A percentile compares a stretch with the other conserved stretches of the same genome.
Conservation (phyloP, 805 yeast genomes). For the Lipomyces oligophaga region DNA sequence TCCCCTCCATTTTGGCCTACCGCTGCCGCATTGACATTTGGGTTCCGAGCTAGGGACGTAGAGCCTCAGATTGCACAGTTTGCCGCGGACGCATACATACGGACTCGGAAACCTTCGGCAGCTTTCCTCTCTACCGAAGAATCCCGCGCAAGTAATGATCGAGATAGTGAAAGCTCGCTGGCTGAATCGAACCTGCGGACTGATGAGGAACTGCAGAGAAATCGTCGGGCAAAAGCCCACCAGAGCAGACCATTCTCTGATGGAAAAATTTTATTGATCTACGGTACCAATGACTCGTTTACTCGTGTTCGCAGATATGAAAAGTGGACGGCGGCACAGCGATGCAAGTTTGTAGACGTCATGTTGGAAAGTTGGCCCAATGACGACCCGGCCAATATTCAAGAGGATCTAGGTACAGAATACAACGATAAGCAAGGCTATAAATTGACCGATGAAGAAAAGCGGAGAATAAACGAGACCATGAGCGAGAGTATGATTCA, state of each 20-base stretch:
- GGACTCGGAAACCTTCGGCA: not conserved
- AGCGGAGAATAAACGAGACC: no score
- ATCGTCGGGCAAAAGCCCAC: not conserved
- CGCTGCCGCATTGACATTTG: constrained; percentile 8
- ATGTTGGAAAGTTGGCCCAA: no score
- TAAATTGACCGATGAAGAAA: no score
- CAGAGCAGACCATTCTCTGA: no score
- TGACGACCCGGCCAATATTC: no score
- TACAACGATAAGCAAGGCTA: no score
- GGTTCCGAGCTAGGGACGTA: constrained; percentile 6
- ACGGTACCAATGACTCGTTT: constrained; percentile 19
- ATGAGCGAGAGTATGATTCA: not conserved
- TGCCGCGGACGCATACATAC: constrained; percentile 1
- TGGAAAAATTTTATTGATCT: constrained; percentile 16
- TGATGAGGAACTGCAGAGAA: not conserved
- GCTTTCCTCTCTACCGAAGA: not conserved
- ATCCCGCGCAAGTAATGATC: not conserved
- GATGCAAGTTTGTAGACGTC: not conserved
- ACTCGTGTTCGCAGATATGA: constrained; percentile 8
- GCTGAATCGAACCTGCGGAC: not conserved
- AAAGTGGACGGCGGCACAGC: constrained; percentile 14
- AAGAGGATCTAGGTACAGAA: no score
- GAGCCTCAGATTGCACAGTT: constrained; percentile 18
- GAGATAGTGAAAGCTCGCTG: not conserved
- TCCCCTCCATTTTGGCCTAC: constrained; percentile 27